Evolutionary conservation across 208 protist species (phyloP), one percentile per base, ranked within the genome.

Genomic region (Porcisia deanei): DNA sequence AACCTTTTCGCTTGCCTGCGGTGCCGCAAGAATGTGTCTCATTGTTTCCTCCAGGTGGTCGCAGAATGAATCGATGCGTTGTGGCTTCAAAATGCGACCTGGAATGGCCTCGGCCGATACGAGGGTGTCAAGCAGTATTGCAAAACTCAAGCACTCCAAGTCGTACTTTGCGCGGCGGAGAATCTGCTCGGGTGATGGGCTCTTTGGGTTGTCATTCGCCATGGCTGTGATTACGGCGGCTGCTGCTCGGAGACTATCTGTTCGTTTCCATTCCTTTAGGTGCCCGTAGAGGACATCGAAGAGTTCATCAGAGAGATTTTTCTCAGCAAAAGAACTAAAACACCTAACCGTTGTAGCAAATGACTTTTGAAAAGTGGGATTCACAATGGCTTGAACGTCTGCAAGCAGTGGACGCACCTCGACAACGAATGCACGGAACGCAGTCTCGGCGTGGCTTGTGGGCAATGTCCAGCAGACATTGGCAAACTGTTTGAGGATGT

Each of bases 401-500:
- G 45, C 47, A 9, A 86, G 47, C 0, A 90, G 55, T 14, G 69
- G 79, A 3, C 83, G 69, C 18, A 79, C 61, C 55, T 88, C 85
- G 39, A 82, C 52, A 25, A 79, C 76, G 64, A 92, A 90, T 3
- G 84, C 73, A 47, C 73, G 82, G 71, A 92, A 88, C 0, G 81
- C 88, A 61, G 82, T 88, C 34, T 25, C 59, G 39, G 85, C 75
- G 52, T 92, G 78, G 12, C 53, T 37, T 6, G 78, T 75, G n/a
- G 72, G 80, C 7, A 92, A 75, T 1, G 83, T 73, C 60, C 76
- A 71, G 39, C 77, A 81, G 4, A 90, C 71, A 66, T 85, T 80
- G 39, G 79, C 76, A 76, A 92, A 92, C 14, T 88, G 85, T 34
- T 77, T 72, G 52, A 92, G 73, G 7, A 92, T 79, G 71, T 65